These are phyloP conservation scores for Tylopilus sp. DNA, from an alignment of 1,284 basidiomycete genomes.

Conservation along the genomic window DNA sequence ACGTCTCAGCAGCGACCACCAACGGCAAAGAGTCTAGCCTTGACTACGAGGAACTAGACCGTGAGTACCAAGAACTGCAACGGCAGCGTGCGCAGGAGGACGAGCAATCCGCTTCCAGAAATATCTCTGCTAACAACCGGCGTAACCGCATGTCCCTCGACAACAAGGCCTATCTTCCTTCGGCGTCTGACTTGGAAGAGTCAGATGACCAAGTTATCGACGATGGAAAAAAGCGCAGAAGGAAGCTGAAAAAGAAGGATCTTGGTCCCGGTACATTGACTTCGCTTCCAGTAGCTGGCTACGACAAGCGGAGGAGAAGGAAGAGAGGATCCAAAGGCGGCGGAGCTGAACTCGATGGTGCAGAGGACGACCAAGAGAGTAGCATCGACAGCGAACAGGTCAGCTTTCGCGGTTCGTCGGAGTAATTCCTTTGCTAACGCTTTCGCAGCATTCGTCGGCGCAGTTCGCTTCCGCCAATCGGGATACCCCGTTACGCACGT, in stretches of 20 bases:
- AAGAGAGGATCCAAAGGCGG: constrained; percentile 36
- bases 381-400: constrained; percentile 37
- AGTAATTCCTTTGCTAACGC: constrained; percentile 5
- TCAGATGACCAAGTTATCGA: constrained; percentile 57
- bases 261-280: constrained; percentile 52
- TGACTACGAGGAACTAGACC: constrained; percentile 72
- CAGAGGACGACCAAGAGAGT: constrained; percentile 31
- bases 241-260: constrained; percentile 54
- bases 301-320: constrained; percentile 51
- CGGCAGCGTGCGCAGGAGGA: constrained; percentile 34
- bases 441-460: constrained; percentile 33
- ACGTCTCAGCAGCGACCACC: constrained; percentile 27
- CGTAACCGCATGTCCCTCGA: constrained; percentile 64
- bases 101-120: constrained; percentile 33
- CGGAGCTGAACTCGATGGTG: constrained; percentile 29
- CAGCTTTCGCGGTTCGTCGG: background rate
- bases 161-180: constrained; percentile 73
- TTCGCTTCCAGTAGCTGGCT: constrained; percentile 58
- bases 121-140: constrained; percentile 35
- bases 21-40: constrained; percentile 58
- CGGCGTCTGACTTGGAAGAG: constrained; percentile 54
- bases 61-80: constrained; percentile 41
- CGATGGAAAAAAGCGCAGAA: constrained; percentile 49
- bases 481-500: constrained; percentile 23
- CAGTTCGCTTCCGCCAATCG: constrained; percentile 16